A percentile compares a stretch with the other conserved stretches of the same genome.
Evolutionary conservation across 2,329 filamentous ascomycete species (phyloP).

Genomic region (Cladosporium phlei): DNA sequence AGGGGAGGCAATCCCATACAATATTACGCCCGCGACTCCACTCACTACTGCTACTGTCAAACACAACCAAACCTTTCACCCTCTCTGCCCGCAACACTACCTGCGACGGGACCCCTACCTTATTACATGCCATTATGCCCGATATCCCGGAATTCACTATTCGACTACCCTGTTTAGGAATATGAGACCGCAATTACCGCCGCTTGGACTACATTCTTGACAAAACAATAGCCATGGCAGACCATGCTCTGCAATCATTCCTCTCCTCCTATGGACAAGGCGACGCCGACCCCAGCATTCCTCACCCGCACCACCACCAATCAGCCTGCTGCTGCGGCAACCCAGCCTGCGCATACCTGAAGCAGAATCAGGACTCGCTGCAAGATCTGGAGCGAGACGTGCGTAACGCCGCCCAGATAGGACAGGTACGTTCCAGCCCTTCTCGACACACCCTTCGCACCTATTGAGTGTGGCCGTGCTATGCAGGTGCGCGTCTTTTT

Average conservation of each 20-base stretch:
- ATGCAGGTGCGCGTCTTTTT: conserved; percentile 11
- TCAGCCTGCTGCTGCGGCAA: conserved; percentile 77
- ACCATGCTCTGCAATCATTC: conserved; percentile 15
- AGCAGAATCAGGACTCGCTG: conserved; percentile 72
- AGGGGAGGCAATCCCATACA: no score
- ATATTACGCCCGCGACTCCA: no score
- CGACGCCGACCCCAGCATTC: conserved; percentile 4
- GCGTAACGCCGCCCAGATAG: conserved; percentile 76
- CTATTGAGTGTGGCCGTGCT: conserved; percentile 11
- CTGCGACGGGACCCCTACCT: no score
- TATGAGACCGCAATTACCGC: conserved; percentile 13
- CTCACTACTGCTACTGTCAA: no score
- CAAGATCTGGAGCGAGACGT: conserved; percentile 84
- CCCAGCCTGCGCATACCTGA: conserved; percentile 70
- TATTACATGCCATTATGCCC: no score
- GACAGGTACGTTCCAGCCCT: conserved; percentile 68
- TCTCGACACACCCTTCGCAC: not conserved
- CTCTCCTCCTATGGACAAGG: conserved; percentile 12
- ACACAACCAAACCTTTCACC: no score
- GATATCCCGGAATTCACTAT: conserved; percentile 1
- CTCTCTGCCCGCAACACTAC: no score
- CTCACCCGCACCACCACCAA: conserved; percentile 7
- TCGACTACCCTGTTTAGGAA: conserved; percentile 5
- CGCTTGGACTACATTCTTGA: conserved; percentile 9
- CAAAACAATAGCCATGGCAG: conserved; percentile 14